These are phyloP conservation scores for Chytriomyces sp. DNA, from an alignment of 192 early-diverging fungal genomes.

Conservation along the genomic window DNA sequence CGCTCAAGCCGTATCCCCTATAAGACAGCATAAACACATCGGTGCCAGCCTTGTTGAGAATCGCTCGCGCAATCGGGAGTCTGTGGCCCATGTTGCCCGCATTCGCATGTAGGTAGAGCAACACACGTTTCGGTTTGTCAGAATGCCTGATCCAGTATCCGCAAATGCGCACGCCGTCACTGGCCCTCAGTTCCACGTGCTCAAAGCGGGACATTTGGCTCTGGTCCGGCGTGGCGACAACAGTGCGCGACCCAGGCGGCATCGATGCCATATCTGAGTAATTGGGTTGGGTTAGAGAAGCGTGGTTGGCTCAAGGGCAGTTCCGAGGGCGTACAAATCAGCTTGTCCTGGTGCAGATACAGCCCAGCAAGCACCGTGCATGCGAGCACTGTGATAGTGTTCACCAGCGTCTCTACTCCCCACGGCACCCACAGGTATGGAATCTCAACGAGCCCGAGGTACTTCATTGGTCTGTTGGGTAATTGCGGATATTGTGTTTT, in stretches of 20 bases:
- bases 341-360: slow-evolving; percentile 40
- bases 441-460: slow-evolving; percentile 17
- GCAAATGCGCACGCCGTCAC: slow-evolving; percentile 79
- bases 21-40: slow-evolving; percentile 99
- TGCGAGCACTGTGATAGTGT: not conserved
- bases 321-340: slow-evolving; percentile 38
- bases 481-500: no score
- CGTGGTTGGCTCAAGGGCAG: not conserved
- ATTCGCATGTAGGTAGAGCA: slow-evolving; percentile 95
- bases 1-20: slow-evolving; percentile 91
- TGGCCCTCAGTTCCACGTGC: slow-evolving; percentile 73
- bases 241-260: slow-evolving; percentile 53
- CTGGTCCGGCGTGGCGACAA: slow-evolving; percentile 52
- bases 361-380: slow-evolving; percentile 36
- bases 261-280: slow-evolving; percentile 49
- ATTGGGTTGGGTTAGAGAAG: not conserved
- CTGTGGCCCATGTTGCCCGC: slow-evolving; percentile 99
- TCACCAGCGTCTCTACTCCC: slow-evolving; percentile 26
- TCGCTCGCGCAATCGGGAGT: slow-evolving; percentile 83
- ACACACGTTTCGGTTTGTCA: slow-evolving; percentile 50
- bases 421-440: slow-evolving; percentile 16
- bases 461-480: not conserved
- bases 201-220: slow-evolving; percentile 58
- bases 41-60: slow-evolving; percentile 65
- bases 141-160: slow-evolving; percentile 70